A percentile compares a stretch with the other conserved stretches of the same genome.
These are phyloP conservation scores for Bruguiera gymnorhiza DNA, from an alignment of 345 rosid genomes.

Conservation along the genomic window DNA sequence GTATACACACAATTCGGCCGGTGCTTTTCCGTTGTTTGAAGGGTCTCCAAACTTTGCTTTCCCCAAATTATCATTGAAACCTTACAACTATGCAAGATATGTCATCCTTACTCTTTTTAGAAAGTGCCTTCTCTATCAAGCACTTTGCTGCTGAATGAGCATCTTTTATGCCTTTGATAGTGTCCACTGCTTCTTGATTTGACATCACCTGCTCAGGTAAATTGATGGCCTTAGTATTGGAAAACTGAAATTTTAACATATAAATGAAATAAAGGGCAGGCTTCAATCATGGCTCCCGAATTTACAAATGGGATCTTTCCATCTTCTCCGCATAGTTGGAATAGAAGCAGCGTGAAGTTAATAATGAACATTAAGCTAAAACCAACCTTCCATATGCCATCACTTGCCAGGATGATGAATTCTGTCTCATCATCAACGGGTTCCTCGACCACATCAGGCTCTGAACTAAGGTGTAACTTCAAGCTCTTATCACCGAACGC, in stretches of 20 bases:
- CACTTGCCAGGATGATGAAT: constrained; percentile 76
- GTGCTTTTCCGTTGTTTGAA: constrained; percentile 2
- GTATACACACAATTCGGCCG: constrained; percentile 15
- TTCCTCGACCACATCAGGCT: constrained; percentile 51
- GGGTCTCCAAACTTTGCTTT: not conserved
- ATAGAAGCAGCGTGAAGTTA: not conserved
- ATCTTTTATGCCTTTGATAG: constrained; percentile 57
- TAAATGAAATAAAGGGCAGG: not conserved
- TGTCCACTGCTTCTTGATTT: constrained; percentile 70
- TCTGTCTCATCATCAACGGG: constrained; percentile 42
- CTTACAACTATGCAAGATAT: constrained; percentile 85
- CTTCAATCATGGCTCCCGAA: not conserved
- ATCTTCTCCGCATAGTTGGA: not conserved
- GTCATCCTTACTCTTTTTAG: constrained; percentile 80
- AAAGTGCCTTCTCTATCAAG: constrained; percentile 61
- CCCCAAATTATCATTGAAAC: constrained; percentile 38
- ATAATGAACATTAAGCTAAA: not conserved
- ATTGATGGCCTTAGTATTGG: not conserved
- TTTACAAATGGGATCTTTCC: not conserved
- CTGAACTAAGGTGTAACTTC: constrained; percentile 85
- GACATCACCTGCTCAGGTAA: constrained; percentile 56
- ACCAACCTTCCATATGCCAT: constrained; percentile 88
- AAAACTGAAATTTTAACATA: not conserved
- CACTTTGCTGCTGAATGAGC: constrained; percentile 63
- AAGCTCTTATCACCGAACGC: constrained; percentile 86